phyloP scores from a whole-genome alignment of 2,329 filamentous ascomycete genomes.

The Diaporthe eres region DNA sequence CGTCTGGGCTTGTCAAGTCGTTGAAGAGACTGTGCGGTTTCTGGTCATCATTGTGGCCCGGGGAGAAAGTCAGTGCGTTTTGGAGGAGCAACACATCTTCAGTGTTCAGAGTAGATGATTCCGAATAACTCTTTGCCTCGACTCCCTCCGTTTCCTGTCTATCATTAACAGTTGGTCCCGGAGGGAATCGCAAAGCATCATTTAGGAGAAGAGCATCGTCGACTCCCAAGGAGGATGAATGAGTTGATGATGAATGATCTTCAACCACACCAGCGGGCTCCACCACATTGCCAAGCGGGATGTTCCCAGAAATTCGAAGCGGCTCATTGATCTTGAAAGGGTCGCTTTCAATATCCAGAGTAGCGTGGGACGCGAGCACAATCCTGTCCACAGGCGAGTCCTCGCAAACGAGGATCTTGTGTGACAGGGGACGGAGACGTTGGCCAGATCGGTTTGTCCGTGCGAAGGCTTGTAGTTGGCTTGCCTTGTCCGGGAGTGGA shows the following conservation, averaged over 20 bases:
- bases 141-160: background rate
- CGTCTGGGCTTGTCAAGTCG: background rate
- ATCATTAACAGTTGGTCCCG: background rate
- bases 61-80: background rate
- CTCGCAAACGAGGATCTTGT: constrained; percentile 23
- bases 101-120: background rate
- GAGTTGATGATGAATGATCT: background rate
- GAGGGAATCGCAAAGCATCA: background rate
- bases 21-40: background rate
- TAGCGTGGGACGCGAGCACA: background rate
- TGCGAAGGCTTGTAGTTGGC: constrained; percentile 31
- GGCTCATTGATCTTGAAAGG: constrained; percentile 6
- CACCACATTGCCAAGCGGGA: background rate
- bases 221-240: background rate
- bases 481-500: background rate
- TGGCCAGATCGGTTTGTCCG: constrained; percentile 35
- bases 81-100: background rate
- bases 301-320: background rate
- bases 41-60: too few relatives aligned
- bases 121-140: background rate
- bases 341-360: background rate
- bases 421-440: background rate
- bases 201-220: background rate
- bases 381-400: background rate
- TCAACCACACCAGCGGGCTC: background rate